These are phyloP conservation scores for Aegilops tauschii DNA, from an alignment of 176 grass and related monocot genomes.

Conservation along the genomic window DNA sequence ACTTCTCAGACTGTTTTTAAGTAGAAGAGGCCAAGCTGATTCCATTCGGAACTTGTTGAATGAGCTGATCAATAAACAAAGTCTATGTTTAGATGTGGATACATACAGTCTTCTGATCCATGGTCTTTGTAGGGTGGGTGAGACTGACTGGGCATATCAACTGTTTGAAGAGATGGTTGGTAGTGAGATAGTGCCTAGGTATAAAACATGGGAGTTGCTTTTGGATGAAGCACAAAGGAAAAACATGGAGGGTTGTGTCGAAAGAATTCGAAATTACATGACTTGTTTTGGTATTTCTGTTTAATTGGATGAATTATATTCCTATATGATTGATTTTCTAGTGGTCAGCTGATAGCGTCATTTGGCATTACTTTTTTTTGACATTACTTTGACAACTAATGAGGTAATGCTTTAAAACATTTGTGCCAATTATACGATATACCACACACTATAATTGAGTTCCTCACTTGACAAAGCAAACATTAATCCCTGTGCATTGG, in stretches of 20 bases:
- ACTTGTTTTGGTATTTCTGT: conserved; percentile 37
- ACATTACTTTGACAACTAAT: too few species aligned
- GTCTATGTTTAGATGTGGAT: conserved; percentile 84
- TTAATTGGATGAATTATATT: not conserved
- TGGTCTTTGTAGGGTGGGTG: conserved; percentile 61
- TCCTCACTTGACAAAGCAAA: too few species aligned
- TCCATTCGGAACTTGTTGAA: conserved; percentile 40
- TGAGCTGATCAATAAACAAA: conserved; percentile 53
- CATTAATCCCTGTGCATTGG: too few species aligned
- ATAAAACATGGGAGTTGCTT: conserved; percentile 63
- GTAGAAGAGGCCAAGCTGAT: conserved; percentile 41
- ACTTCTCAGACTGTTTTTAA: conserved; percentile 62
- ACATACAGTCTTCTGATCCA: conserved; percentile 70
- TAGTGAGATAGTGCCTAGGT: conserved; percentile 64
- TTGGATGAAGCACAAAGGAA: conserved; percentile 51
- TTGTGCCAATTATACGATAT: too few species aligned
- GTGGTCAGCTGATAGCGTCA: too few species aligned
- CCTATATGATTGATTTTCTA: not conserved
- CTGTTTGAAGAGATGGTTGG: conserved; percentile 88
- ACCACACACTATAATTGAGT: too few species aligned
- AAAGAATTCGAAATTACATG: conserved; percentile 49
- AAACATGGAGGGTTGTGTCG: conserved; percentile 46
- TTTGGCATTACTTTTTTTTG: too few species aligned
- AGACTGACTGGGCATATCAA: conserved; percentile 50
- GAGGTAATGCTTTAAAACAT: too few species aligned